Base-by-base conservation (phyloP, 371 early-diverging fungal species). In the Mortierella sp. region DNA sequence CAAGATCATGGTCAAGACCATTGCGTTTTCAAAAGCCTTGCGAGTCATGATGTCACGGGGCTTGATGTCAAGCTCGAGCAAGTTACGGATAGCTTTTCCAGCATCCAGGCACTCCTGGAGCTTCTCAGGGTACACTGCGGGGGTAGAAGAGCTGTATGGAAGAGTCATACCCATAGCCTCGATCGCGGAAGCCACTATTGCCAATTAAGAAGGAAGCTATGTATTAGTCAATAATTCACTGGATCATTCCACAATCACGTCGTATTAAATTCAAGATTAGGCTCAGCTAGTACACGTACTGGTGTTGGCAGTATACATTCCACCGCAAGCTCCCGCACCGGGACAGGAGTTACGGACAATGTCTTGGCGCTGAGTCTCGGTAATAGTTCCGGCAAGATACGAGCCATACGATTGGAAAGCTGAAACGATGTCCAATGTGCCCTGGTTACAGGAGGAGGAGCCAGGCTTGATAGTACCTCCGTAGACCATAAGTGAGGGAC, bases 231-330 rank as follows among this genome's bases (percentile, higher is more conserved):
- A 3, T 16, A 30, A 28, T 24, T 32, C 11, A 28, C 3, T 22
- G 26, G 14, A 5, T 66, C 40, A 32, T 60, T 61, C 32, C 35
- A 35, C 2, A 35, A 30, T 47, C 8, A 4, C 26, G 18, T n/a
- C 28, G 32, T 59, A 5, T 40, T n/a, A 39, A 60, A 65, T 30
- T 18, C 65, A 18, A 2, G 26, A 61, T 18, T 26, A 55, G 28
- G 8, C 2, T 60, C 54, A 62, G n/a, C 22, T 43, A 62, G 18
- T 45, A 4, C 37, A 72, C 89, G 62, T 90, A 93, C 94, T 96
- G 20, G 98, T 97, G 80, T 98, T 98, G 67, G 99, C 99, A 59
- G 99, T 98, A 86, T 97, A 98, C 98, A 98, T 95, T 68, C 96
- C 98, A 84, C 98, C 98, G 87, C 98, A 98, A 16, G 97, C 97